Percentiles rank a stretch among this genome's conserved stretches.
phyloP scores from a whole-genome alignment of 768 basidiomycete species.

The Boletellus ananiceps region DNA sequence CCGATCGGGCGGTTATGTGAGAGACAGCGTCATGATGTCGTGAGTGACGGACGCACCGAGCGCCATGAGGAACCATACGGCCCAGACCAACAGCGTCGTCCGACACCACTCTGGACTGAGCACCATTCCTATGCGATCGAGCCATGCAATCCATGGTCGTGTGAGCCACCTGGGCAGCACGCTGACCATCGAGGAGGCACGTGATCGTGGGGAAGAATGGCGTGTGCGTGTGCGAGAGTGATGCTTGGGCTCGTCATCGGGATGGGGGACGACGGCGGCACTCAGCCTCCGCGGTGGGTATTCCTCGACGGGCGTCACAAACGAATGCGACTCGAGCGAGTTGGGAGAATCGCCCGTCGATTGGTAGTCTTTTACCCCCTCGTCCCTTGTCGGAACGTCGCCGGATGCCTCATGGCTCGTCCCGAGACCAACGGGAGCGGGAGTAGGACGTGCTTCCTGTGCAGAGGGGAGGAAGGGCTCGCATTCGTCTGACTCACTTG shows the following conservation, averaged over 20 bases:
- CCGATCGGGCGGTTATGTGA: not conserved
- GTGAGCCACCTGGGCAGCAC: slow-evolving; percentile 51
- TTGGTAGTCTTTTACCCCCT: slow-evolving; percentile 24
- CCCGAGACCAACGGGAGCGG: too few species aligned
- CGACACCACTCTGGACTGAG: slow-evolving; percentile 69
- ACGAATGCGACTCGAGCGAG: slow-evolving; percentile 23
- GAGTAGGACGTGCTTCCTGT: slow-evolving; percentile 11
- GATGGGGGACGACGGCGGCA: slow-evolving; percentile 11
- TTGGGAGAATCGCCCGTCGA: slow-evolving; percentile 29
- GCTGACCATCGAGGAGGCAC: slow-evolving; percentile 42
- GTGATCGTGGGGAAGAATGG: slow-evolving; percentile 12
- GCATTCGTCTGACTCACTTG: slow-evolving; percentile 22
- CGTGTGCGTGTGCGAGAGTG: not conserved
- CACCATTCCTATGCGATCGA: slow-evolving; percentile 63
- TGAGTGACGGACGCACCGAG: slow-evolving; percentile 48
- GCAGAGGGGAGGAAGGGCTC: slow-evolving; percentile 24
- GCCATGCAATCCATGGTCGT: slow-evolving; percentile 63
- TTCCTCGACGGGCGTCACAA: slow-evolving; percentile 24
- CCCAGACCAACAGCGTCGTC: slow-evolving; percentile 80
- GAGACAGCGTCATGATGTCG: too few species aligned
- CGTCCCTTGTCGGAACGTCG: slow-evolving; percentile 15
- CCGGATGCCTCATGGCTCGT: not conserved
- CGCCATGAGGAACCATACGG: slow-evolving; percentile 68
- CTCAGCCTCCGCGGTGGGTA: slow-evolving; percentile 13
- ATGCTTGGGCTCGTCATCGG: slow-evolving; percentile 18